Conservation (phyloP, 2,329 filamentous ascomycete genomes). For the Trichoderma sp. region DNA sequence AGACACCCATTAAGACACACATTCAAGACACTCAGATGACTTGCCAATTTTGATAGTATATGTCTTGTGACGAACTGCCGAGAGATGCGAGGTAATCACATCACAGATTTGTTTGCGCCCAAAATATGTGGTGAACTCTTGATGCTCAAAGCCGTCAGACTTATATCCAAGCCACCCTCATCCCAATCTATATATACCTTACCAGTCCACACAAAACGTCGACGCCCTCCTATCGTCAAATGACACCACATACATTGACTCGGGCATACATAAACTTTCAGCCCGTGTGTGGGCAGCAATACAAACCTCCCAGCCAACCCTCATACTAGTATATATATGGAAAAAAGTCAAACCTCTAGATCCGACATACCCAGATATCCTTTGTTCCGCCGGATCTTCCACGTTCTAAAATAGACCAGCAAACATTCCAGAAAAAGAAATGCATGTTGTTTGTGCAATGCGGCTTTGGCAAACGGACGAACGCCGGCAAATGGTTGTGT, state of each 20-base stretch:
- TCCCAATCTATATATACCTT: slow-evolving; percentile 2
- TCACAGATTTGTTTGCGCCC: not conserved
- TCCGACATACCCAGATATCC: slow-evolving; percentile 11
- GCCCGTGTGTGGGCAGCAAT: too few species aligned
- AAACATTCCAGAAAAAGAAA: not conserved
- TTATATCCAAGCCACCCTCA: slow-evolving; percentile 19
- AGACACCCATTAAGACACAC: not conserved
- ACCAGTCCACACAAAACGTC: not conserved
- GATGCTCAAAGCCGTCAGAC: slow-evolving; percentile 4
- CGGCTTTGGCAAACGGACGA: slow-evolving; percentile 14
- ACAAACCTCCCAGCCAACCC: too few species aligned
- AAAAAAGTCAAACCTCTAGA: not conserved
- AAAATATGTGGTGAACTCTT: slow-evolving; percentile 7
- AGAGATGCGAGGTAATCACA: not conserved
- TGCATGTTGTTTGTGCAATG: slow-evolving; percentile 4
- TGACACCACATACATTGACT: too few species aligned
- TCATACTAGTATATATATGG: not conserved
- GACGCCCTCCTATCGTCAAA: too few species aligned
- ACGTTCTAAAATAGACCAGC: not conserved
- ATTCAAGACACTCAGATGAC: not conserved
- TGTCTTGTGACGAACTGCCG: too few species aligned
- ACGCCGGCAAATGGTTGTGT: slow-evolving; percentile 18
- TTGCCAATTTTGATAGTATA: not conserved
- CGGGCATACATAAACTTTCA: too few species aligned
- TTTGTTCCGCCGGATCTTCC: not conserved